Conservation (phyloP, 768 basidiomycete species). For the Naganishia friedmannii region DNA sequence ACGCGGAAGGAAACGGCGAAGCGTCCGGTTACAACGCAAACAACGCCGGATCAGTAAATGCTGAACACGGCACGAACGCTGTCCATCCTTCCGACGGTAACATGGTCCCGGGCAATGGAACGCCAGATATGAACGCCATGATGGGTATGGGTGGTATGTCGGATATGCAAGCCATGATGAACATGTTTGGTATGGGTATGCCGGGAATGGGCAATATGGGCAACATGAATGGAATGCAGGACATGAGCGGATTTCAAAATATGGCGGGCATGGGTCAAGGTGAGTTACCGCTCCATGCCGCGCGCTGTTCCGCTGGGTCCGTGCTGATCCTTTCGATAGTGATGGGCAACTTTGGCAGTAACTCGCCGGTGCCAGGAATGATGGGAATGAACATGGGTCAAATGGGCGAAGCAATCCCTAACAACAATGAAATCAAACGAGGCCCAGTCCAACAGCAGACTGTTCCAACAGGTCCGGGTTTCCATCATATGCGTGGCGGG, state of each 20-base stretch:
- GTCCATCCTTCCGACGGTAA: neutral
- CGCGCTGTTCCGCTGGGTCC: neutral
- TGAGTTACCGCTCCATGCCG: neutral
- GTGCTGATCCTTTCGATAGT: neutral
- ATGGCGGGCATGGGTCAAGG: constrained; percentile 17
- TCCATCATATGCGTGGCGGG: constrained; percentile 14
- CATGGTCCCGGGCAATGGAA: constrained; percentile 55
- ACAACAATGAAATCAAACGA: neutral
- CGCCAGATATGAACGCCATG: constrained; percentile 79
- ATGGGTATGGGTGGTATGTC: constrained; percentile 67
- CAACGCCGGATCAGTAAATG: constrained; percentile 37
- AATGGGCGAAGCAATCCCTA: neutral
- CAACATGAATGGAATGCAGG: constrained; percentile 27
- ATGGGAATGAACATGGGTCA: constrained; percentile 13
- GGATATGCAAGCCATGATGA: constrained; percentile 37
- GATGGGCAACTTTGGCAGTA: constrained; percentile 15
- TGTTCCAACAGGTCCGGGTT: constrained; percentile 10
- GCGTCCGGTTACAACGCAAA: constrained; percentile 72
- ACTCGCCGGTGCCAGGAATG: constrained; percentile 8
- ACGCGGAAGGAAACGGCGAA: constrained; percentile 53
- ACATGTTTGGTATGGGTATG: constrained; percentile 33
- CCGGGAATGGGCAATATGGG: constrained; percentile 26
- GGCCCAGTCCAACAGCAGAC: constrained; percentile 17
- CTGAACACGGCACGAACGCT: constrained; percentile 33
- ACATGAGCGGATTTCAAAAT: constrained; percentile 12